Base-by-base conservation (phyloP, 441 rosid genomes). In the Croton setiger region DNA sequence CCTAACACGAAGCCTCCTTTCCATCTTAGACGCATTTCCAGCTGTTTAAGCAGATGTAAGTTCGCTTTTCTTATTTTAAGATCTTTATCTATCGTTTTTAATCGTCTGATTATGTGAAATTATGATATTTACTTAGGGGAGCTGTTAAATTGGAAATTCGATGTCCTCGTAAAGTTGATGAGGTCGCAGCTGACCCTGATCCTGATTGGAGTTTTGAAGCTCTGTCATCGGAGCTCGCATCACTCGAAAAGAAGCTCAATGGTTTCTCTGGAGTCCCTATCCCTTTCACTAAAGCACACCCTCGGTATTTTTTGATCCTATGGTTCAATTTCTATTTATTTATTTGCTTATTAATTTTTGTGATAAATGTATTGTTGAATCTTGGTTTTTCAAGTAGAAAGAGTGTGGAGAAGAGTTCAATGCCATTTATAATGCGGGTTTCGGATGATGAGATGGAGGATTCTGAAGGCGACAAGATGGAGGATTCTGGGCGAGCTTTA, bases 141-240 rank as follows among this genome's bases (percentile, higher is more conserved):
- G 76, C 73, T 57, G 58, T 86, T 69, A 77, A 76, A 39, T 77
- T 93, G 78, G 90, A 87, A 57, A 81, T 83, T 75, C 90, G 74
- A 14, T 81, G 87, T 44, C 92, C 89, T 0, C 80, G 67, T 33
- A 85, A 61, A 4, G 85, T 86, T n/a, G 71, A 87, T 55, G 89
- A 86, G 58, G 77, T 91, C 69, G 67, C 78, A 7, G 73, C 75
- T 49, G 97, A 94, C 33, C 99, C 96, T 0, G 85, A 90, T 9
- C 90, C 90, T 4, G 75, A 92, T 68, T 94, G 98, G 98, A 82
- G 81, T 66, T 84, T 90, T 27, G 76, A 78, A 49, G 52, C 83
- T 47, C 72, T 90, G 43, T 74, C 86, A 35, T 79, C 86, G 6
- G 96, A 88, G 81, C 84, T 94, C 41, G 63, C 80, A 62, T 84